Evolutionary conservation across 768 basidiomycete species (phyloP), one percentile per base, ranked within the genome.

Genomic region (Exidia glandulosa): DNA sequence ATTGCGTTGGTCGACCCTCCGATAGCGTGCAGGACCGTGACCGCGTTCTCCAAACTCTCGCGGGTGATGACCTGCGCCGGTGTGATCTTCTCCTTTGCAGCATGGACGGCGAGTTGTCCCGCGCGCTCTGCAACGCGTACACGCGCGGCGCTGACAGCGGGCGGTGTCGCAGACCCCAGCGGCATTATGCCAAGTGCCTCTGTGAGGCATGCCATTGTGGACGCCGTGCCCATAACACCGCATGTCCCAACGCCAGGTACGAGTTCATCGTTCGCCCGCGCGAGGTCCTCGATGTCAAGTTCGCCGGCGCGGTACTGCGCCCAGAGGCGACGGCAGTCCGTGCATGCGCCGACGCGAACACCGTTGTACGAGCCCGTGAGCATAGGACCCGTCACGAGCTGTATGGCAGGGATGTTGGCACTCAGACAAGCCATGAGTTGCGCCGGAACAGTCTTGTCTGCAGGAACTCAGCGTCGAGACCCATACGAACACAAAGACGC

Each of bases 401-500:
- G 66, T 12, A 67, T 65, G 19, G 62, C 61, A 1, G 68, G 68
- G 10, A 63, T 58, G 48, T 67, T 63, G 2, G 68, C 68, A 13
- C 65, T 64, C 10, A 68, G 62, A 27, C 62, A 63, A 2, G 66
- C 68, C 68, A 69, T 69, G 19, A 69, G 64, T 45, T 66, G 64
- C 3, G 68, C 68, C 14, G 68, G 68, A n/a, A 69, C 68, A 23
- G 68, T 68, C 62, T 69, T 65, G 41, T 68, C 67, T 45, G 41
- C 34, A 19, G 12, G 19, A 45, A 23, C 64, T 31, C 61, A 59
- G 32, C 61, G 54, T 23, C 62, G 23, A n/a, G 32, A 63, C 47
- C n/a, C n/a, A n/a, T 61, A 32, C 19, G 36, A 32, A 4, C 2
- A 2, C 13, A 2, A 23, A n/a, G n/a, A 52, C 32, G 25, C 9